Percentiles rank a stretch among this genome's conserved stretches.
Evolutionary conservation across 2,329 filamentous ascomycete species (phyloP).

Genomic region (Fusarium mangiferae): DNA sequence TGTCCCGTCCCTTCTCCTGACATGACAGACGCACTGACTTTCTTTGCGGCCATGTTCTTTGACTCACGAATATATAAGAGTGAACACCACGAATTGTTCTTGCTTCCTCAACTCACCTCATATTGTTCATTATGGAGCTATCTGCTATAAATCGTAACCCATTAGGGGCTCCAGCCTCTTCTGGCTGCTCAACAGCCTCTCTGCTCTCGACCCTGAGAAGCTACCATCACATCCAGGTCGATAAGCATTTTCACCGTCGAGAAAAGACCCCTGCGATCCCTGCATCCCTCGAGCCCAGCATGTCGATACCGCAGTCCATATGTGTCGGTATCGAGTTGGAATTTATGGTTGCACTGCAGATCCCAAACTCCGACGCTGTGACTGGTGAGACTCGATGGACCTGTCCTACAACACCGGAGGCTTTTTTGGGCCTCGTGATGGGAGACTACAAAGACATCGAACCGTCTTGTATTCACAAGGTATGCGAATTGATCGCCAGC

Average conservation of each 20-base stretch:
- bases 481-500: constrained; percentile 36
- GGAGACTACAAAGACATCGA: constrained; percentile 15
- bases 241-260: background rate
- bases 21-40: constrained; percentile 1
- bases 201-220: constrained; percentile 3
- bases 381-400: constrained; percentile 20
- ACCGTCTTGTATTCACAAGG: constrained; percentile 26
- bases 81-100: constrained; percentile 16
- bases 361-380: background rate
- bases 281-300: background rate
- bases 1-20: background rate
- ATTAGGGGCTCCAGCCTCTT: constrained; percentile 12
- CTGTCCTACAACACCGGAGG: constrained; percentile 15
- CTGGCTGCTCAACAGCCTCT: constrained; percentile 15
- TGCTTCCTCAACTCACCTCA: background rate
- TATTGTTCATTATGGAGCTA: constrained; percentile 27
- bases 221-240: constrained; percentile 1
- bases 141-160: constrained; percentile 27
- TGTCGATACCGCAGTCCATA: constrained; percentile 20
- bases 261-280: background rate
- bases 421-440: constrained; percentile 22
- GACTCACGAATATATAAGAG: background rate
- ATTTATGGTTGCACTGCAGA: constrained; percentile 40
- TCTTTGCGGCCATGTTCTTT: background rate
- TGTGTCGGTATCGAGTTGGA: constrained; percentile 44